Evolutionary conservation across 768 basidiomycete genomes (phyloP), one percentile per base, ranked within the genome.

Genomic region (Amanita polypyramis): DNA sequence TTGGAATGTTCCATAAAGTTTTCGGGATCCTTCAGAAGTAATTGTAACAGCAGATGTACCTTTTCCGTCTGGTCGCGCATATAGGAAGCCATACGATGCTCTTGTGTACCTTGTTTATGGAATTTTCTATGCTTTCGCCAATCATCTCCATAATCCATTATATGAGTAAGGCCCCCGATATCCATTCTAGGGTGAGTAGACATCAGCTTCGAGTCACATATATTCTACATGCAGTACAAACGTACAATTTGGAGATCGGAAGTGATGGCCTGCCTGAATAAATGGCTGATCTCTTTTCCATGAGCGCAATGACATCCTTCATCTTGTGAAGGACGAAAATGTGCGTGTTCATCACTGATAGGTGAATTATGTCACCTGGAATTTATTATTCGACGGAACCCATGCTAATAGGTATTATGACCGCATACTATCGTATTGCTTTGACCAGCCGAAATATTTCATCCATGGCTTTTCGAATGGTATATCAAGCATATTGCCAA

Each of bases 261-360:
- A 52, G 10, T 5, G 20, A 12, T 2, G 61, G 60, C 1, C 60
- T 52, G 51, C 60, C 58, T 3, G 59, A 62, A 32, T 55, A 55
- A n/a, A 51, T 43, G 5, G 30, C 51, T 15, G 54, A 52, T 7
- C 54, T 43, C 30, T 43, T 50, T 14, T 47, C 54, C 19, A 55
- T 35, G 32, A 55, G 51, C 3, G 49, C 51, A 11, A 21, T 17
- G 23, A 48, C 51, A 15, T 40, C 45, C 3, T 48, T 35, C 23
- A 37, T n/a, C 14, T 46, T 36, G 30, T 49, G 51, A 7, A 54
- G 15, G 9, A 52, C 43, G 7, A 54, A 5, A n/a, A 49, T 47
- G 7, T 32, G 12, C 3, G 7, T 25, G 10, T 46, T 47, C 12
- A 40, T 9, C 9, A 40, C 46, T 7, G 43, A 45, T 2, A 43